These are phyloP conservation scores for Graphium sp. DNA, from an alignment of 2,329 filamentous ascomycete species.

Conservation along the genomic window DNA sequence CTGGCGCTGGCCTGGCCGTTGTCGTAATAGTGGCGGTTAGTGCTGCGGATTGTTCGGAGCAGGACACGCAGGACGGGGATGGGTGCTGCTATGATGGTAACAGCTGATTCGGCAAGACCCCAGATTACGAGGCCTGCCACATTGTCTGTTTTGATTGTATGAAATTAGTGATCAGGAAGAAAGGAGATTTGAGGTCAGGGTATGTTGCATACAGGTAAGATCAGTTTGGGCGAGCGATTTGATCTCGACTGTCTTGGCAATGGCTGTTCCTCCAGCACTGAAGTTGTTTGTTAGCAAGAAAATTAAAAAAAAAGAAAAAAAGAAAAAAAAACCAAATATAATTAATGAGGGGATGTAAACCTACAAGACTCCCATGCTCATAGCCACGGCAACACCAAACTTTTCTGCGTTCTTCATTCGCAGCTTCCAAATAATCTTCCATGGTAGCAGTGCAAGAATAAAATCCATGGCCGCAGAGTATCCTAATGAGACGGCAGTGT, in stretches of 20 bases:
- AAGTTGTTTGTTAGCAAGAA: slow-evolving; percentile 1
- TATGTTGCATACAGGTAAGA: background rate
- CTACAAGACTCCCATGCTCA: slow-evolving; percentile 25
- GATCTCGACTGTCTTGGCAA: slow-evolving; percentile 14
- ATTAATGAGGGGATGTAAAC: slow-evolving; percentile 3
- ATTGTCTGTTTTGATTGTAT: slow-evolving; percentile 7
- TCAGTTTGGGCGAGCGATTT: slow-evolving; percentile 2
- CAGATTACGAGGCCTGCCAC: slow-evolving; percentile 8
- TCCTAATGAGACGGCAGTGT: slow-evolving; percentile 5
- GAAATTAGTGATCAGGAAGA: slow-evolving; percentile 2
- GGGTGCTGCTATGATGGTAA: slow-evolving; percentile 10
- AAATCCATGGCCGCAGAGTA: slow-evolving; percentile 20
- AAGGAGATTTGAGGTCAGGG: background rate
- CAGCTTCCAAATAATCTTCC: slow-evolving; percentile 20
- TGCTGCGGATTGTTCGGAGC: slow-evolving; percentile 4
- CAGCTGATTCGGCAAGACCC: slow-evolving; percentile 8
- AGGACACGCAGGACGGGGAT: slow-evolving; percentile 16
- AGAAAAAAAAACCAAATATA: too few relatives aligned
- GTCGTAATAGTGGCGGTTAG: background rate
- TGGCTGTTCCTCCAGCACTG: slow-evolving; percentile 14
- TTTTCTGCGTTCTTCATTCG: slow-evolving; percentile 21
- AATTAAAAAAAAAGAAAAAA: background rate
- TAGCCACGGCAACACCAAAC: slow-evolving; percentile 20
- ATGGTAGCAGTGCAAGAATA: slow-evolving; percentile 19
- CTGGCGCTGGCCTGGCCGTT: background rate